phyloP scores from a whole-genome alignment of 148 eudicot species.

The Fagopyrum homotropicum region DNA sequence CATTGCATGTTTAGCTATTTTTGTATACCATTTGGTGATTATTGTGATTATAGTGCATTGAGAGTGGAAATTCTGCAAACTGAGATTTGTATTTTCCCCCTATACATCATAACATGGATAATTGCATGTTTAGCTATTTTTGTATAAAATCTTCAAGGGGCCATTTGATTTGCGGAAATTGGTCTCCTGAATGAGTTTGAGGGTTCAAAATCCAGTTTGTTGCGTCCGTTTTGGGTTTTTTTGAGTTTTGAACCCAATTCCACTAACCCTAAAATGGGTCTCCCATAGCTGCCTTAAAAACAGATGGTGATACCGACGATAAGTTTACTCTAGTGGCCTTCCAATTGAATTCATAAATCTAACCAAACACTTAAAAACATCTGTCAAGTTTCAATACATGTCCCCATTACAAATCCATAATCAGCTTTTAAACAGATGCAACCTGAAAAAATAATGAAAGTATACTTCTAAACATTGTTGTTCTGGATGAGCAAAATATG shows the following conservation, averaged over 20 bases:
- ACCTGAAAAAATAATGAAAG: background rate
- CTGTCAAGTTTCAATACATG: background rate
- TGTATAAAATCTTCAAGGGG: background rate
- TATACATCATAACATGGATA: background rate
- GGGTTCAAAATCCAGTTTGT: background rate
- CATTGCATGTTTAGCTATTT: too few relatives aligned
- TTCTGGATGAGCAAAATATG: background rate
- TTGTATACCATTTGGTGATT: too few relatives aligned
- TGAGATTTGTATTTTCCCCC: background rate
- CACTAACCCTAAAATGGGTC: background rate
- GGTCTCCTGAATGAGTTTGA: background rate
- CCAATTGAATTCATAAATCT: background rate
- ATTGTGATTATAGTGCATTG: too few relatives aligned
- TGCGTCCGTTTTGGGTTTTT: background rate
- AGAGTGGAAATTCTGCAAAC: background rate
- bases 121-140: background rate
- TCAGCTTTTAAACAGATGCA: background rate
- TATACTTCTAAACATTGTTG: background rate
- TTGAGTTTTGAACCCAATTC: background rate
- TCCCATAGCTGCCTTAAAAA: background rate
- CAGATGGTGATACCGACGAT: background rate
- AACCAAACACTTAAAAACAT: background rate
- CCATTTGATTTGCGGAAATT: background rate
- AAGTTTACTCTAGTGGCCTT: background rate
- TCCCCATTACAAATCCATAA: background rate